These are phyloP conservation scores for Aspergillus carbonarius DNA, from an alignment of 2,329 filamentous ascomycete species.

Conservation along the genomic window DNA sequence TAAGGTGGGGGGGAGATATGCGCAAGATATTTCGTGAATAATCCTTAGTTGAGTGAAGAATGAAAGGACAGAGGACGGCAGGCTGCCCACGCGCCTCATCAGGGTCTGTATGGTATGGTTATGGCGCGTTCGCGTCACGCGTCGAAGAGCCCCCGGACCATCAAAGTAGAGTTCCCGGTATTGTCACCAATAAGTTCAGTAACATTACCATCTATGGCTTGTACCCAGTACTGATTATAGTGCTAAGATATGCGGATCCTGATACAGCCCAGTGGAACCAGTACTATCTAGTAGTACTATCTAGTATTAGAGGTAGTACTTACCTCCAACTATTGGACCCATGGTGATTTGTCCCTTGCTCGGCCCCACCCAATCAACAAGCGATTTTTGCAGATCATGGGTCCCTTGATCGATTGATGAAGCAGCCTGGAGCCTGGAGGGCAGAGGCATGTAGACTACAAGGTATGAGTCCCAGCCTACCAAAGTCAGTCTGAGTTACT, in stretches of 20 bases:
- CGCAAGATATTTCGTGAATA: constrained; percentile 20
- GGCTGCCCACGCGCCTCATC: constrained; percentile 10
- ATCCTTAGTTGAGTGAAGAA: constrained; percentile 20
- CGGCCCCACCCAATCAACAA: constrained; percentile 10
- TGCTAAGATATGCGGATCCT: not conserved
- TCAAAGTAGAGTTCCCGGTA: constrained; percentile 1
- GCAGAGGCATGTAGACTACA: not conserved
- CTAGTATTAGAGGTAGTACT: not conserved
- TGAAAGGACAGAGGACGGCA: constrained; percentile 16
- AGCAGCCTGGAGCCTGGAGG: not conserved
- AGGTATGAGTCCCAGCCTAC: not conserved
- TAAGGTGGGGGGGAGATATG: constrained; percentile 20
- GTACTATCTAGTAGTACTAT: too few relatives aligned
- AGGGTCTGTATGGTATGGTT: constrained; percentile 30
- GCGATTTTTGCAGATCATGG: constrained; percentile 19
- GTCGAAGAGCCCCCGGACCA: constrained; percentile 11
- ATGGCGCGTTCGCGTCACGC: constrained; percentile 28
- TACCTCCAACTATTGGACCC: not conserved
- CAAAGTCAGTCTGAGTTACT: not conserved
- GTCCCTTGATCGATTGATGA: constrained; percentile 9
- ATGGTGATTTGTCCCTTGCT: not conserved
- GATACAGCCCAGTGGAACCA: not conserved
- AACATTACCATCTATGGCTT: constrained; percentile 22
- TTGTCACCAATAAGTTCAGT: constrained; percentile 13
- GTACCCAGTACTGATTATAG: too few relatives aligned